Evolutionary conservation across 2,329 filamentous ascomycete species (phyloP), one percentile per base, ranked within the genome.

Genomic region (Aaosphaeria arxii): DNA sequence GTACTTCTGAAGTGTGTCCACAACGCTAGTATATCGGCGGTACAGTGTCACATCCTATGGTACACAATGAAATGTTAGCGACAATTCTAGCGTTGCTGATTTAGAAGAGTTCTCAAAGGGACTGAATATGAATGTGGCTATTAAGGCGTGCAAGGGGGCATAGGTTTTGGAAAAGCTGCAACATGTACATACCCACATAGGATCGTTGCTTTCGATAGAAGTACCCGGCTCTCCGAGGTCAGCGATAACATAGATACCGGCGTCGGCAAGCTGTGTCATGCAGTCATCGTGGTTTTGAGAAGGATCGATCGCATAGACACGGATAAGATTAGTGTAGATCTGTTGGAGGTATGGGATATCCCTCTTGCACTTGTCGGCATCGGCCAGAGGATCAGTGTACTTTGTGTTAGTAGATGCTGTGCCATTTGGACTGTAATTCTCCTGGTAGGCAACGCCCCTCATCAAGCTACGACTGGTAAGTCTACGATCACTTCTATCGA

Each of bases 391-490:
- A 67, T 99, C 94, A 50, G 78, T 81, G 78, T 91, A 97, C 51
- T 74, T 77, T 44, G 70, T 68, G 46, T 71, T 71, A 33, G 55
- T 33, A 9, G 11, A 40, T 35, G 46, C 30, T 11, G 57, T 59
- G 48, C 59, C 57, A 35, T 63, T 59, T 43, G 61, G 56, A 28
- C 42, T 48, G 53, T 65, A 69, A 61, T 71, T 76, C 67, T 69
- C 84, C 78, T 99, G 94, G 77, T 99, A 99, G 57, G 94, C 94
- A 59, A 99, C 80, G 74, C 94, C 94, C 71, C 87, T 89, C 69
- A 97, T 88, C 79, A 84, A 94, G 75, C 80, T 83, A 46, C 28
- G 30, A 36, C 5, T 35, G 49, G 55, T 53, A 56, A 54, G 46
- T 42, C 40, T 31, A 49, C 40, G 11, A 30, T 31, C n/a, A n/a